These are phyloP conservation scores for Suillus discolor DNA, from an alignment of 768 basidiomycete species.

Conservation along the genomic window DNA sequence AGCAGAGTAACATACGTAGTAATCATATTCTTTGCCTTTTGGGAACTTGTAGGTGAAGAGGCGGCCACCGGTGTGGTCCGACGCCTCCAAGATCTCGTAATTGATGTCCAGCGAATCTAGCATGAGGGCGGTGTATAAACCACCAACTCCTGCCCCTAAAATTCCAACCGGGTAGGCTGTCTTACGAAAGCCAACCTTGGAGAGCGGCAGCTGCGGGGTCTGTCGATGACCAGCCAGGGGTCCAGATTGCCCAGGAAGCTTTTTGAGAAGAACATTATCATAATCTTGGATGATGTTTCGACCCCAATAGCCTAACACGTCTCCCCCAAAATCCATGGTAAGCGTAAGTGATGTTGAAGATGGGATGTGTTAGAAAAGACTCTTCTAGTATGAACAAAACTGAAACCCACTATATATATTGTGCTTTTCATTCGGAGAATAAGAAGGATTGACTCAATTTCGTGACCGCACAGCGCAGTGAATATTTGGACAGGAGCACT, in stretches of 20 bases:
- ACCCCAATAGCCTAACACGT: slow-evolving; percentile 21
- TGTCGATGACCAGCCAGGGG: not conserved
- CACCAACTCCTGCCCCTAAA: slow-evolving; percentile 26
- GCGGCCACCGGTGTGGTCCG: slow-evolving; percentile 43
- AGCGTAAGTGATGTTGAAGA: not conserved
- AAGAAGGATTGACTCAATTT: not conserved
- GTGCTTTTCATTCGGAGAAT: not conserved
- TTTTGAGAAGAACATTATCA: slow-evolving; percentile 12
- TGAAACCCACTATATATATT: not conserved
- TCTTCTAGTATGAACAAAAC: not conserved
- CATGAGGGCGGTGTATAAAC: slow-evolving; percentile 48
- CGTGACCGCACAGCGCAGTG: not conserved
- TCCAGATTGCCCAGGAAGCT: slow-evolving; percentile 1
- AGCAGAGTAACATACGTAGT: slow-evolving; percentile 33
- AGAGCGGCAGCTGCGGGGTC: not conserved
- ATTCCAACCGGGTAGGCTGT: slow-evolving; percentile 19
- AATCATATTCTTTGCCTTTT: slow-evolving; percentile 32
- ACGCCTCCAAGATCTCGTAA: slow-evolving; percentile 50
- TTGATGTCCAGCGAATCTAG: slow-evolving; percentile 42
- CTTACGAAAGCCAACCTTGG: slow-evolving; percentile 2
- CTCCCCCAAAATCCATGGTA: slow-evolving; percentile 19
- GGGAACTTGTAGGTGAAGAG: slow-evolving; percentile 45
- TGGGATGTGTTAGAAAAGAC: not conserved
- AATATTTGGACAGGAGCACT: not conserved
- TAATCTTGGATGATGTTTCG: slow-evolving; percentile 18